Evolutionary conservation across 176 grass and related monocot genomes (phyloP), one percentile per base, ranked within the genome.

Genomic region (Metroxylon sagu): DNA sequence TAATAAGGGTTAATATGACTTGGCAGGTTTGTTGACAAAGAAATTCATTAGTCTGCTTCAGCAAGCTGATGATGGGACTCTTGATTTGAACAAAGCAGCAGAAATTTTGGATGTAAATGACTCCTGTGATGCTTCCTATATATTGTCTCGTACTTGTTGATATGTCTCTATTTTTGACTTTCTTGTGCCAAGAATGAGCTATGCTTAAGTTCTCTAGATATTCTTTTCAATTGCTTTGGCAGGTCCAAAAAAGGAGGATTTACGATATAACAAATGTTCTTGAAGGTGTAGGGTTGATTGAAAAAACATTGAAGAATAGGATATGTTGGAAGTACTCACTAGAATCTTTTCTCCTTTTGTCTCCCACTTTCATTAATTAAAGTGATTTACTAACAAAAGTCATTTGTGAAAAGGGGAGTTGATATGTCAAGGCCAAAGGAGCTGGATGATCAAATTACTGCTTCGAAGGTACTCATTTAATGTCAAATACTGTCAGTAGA

Each of bases 201-300:
- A 10, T 43, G 10, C 35, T 43, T 43, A 14, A 43, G 8, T 43
- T 43, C 1, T 43, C 35, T 43, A 43, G 35, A 43, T 12, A 14
- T 43, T 43, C 1, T 43, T 43, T 43, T 14, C 10, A 14, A 43
- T 25, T 43, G 25, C 61, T 51, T 53, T 61, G 77, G 17, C 69
- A 95, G 90, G 90, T 95, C 49, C 86, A 95, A 72, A 95, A 95
- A 68, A 81, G 90, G 74, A 89, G 90, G 77, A 90, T 95, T 59
- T 95, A 95, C 87, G 90, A 95, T 60, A 95, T 95, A 79, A 95
- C 90, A 50, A 95, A 95, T 95, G 90, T 95, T 81, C 63, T 95
- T 25, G 90, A 95, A 83, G 90, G 90, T 66, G 83, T 95, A 71
- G 80, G 88, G 61, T 77, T 95, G 69, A 95, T 95, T 60, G 86